Evolutionary conservation across 2,329 filamentous ascomycete genomes (phyloP).

Genomic region (Sporothrix phasma): DNA sequence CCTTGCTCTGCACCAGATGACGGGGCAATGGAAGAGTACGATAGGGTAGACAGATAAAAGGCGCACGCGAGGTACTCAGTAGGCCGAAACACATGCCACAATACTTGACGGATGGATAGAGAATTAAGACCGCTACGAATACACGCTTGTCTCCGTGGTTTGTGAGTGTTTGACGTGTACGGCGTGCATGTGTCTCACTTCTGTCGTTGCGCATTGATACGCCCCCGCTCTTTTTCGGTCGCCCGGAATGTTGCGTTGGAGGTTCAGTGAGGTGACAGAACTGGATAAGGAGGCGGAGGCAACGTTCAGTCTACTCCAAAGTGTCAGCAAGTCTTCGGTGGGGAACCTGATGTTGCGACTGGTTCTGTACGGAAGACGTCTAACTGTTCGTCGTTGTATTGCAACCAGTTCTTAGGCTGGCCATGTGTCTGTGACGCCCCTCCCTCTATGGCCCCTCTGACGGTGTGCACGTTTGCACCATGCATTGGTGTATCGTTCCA

Average conservation of each 20-base stretch:
- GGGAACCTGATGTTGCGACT: not conserved
- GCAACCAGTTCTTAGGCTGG: not conserved
- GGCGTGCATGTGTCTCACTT: not conserved
- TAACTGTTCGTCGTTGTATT: not conserved
- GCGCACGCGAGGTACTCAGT: not conserved
- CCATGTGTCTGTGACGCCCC: no score
- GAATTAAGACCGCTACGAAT: no score
- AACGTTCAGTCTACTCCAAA: constrained; percentile 5
- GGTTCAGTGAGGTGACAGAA: not conserved
- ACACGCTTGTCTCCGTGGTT: not conserved
- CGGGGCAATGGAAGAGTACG: no score
- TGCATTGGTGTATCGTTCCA: no score
- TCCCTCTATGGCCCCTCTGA: no score
- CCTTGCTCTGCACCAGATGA: no score
- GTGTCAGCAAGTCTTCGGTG: not conserved
- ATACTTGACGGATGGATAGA: no score
- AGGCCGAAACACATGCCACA: not conserved
- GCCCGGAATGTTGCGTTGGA: constrained; percentile 5
- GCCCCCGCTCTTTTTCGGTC: constrained; percentile 3
- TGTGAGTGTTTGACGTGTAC: not conserved
- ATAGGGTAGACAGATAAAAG: not conserved
- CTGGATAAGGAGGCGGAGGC: not conserved
- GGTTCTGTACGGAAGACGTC: not conserved
- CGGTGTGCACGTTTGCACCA: no score
- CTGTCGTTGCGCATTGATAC: not conserved